A percentile compares a stretch with the other conserved stretches of the same genome.
These are phyloP conservation scores for Scheffersomyces coipomensis DNA, from an alignment of 805 yeast species.

Conservation along the genomic window DNA sequence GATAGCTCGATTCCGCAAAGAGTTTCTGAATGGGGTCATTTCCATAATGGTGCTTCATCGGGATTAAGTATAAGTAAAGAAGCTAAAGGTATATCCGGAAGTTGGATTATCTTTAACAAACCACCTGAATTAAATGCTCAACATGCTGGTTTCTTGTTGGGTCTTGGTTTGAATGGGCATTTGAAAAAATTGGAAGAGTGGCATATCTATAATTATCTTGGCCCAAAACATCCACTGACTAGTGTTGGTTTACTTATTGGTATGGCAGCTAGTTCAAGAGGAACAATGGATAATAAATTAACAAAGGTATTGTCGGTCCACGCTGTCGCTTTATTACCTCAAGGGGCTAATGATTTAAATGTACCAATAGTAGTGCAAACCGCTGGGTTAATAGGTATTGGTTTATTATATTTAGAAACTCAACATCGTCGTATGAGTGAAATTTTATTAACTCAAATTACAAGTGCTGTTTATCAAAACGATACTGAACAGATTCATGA, in stretches of 20 bases:
- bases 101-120: slow-evolving; percentile 88
- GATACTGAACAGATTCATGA: slow-evolving; percentile 65
- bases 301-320: slow-evolving; percentile 93
- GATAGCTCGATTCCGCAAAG: slow-evolving; percentile 50
- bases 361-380: slow-evolving; percentile 82
- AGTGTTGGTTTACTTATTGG: slow-evolving; percentile 89
- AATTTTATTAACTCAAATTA: slow-evolving; percentile 67
- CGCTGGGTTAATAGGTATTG: slow-evolving; percentile 89
- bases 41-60: slow-evolving; percentile 88
- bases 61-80: slow-evolving; percentile 74
- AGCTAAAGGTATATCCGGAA: slow-evolving; percentile 72
- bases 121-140: slow-evolving; percentile 71
- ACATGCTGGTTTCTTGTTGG: slow-evolving; percentile 93
- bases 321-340: slow-evolving; percentile 85
- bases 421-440: slow-evolving; percentile 88
- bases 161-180: slow-evolving; percentile 90
- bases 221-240: slow-evolving; percentile 81
- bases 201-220: slow-evolving; percentile 91
- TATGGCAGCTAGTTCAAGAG: slow-evolving; percentile 83
- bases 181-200: slow-evolving; percentile 83
- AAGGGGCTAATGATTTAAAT: slow-evolving; percentile 86
- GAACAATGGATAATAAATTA: slow-evolving; percentile 80
- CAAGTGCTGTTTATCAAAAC: slow-evolving; percentile 49
- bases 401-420: slow-evolving; percentile 72
- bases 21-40: slow-evolving; percentile 75